Evolutionary conservation across 768 basidiomycete genomes (phyloP).

Genomic region (Agaricus subrufescens): DNA sequence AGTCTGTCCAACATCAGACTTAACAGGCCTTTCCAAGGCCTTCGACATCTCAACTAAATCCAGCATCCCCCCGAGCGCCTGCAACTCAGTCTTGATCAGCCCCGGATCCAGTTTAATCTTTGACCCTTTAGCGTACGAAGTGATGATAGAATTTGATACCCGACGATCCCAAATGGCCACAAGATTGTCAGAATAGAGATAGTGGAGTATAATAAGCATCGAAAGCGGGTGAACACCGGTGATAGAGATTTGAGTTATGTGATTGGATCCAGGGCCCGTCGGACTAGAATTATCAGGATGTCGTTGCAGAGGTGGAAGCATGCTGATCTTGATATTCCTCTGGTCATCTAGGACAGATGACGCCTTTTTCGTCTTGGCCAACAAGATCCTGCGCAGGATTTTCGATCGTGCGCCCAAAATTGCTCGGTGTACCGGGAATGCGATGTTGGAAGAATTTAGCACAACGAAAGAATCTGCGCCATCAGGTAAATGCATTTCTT

Average conservation of each 20-base stretch:
- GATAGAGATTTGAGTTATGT: slow-evolving; percentile 35
- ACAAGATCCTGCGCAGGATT: slow-evolving; percentile 39
- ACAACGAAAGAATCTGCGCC: slow-evolving; percentile 65
- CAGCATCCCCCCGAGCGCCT: slow-evolving; percentile 50
- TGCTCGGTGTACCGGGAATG: slow-evolving; percentile 59
- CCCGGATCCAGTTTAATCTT: slow-evolving; percentile 35
- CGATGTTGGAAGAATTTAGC: slow-evolving; percentile 28
- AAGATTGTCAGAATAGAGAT: slow-evolving; percentile 85
- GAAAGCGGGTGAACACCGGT: slow-evolving; percentile 59
- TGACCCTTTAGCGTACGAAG: slow-evolving; percentile 33
- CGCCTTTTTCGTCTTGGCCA: not conserved
- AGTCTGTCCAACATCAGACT: slow-evolving; percentile 44
- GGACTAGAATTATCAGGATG: slow-evolving; percentile 16
- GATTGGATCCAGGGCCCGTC: slow-evolving; percentile 17
- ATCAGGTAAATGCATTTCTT: slow-evolving; percentile 24
- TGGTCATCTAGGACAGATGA: slow-evolving; percentile 9
- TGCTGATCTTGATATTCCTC: slow-evolving; percentile 12
- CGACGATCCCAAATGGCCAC: slow-evolving; percentile 83
- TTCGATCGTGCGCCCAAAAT: slow-evolving; percentile 61
- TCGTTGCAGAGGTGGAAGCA: not conserved
- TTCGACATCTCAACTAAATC: slow-evolving; percentile 48
- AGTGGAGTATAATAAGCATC: slow-evolving; percentile 71
- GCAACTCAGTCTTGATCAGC: slow-evolving; percentile 61
- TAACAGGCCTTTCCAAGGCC: slow-evolving; percentile 59
- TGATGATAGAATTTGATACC: slow-evolving; percentile 42